Evolutionary conservation across 306 rosid species (phyloP), one percentile per base, ranked within the genome.

Genomic region (Vicia sativa): DNA sequence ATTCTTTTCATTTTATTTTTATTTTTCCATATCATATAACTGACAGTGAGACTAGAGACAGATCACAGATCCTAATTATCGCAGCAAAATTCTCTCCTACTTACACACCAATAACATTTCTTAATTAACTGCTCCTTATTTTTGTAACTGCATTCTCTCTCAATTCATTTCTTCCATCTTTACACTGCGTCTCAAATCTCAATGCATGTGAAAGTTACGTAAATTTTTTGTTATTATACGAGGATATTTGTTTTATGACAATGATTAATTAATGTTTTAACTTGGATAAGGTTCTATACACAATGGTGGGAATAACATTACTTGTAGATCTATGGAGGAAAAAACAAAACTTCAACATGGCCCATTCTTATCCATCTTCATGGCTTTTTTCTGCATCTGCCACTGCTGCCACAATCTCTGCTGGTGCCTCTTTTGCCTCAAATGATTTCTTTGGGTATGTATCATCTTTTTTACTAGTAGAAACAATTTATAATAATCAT

Each of bases 271-370:
- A 9, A 18, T 18, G 26, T 19, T 19, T 37, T 49, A 44, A 68
- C 15, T 34, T 58, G 58, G 31, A 21, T 18, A 60, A 70, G 74
- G 77, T 55, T 28, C 38, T 34, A 34, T 9, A 23, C 52, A 53
- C 73, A 68, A 93, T 93, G 99, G 88, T 81, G 74, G 99, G 97
- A 75, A 68, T 93, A 74, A 79, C 91, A 58, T 29, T 85, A 74
- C 64, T 88, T 15, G 65, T 85, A 80, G 97, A 93, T 90, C 90
- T 86, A 54, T 74, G 89, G 80, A 83, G 71, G 78, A 88, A 80
- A 71, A 86, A 79, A 38, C 86, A 83, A 65, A 71, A 48, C 77
- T 61, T 75, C 26, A 83, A 75, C 60, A 26, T 83, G 11, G 18
- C 84, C 18, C 76, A 74, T 11, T 42, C 75, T 21, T 73, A 76